Evolutionary conservation across 2,329 filamentous ascomycete genomes (phyloP).

Genomic region (Alternaria novae-zelandiae): DNA sequence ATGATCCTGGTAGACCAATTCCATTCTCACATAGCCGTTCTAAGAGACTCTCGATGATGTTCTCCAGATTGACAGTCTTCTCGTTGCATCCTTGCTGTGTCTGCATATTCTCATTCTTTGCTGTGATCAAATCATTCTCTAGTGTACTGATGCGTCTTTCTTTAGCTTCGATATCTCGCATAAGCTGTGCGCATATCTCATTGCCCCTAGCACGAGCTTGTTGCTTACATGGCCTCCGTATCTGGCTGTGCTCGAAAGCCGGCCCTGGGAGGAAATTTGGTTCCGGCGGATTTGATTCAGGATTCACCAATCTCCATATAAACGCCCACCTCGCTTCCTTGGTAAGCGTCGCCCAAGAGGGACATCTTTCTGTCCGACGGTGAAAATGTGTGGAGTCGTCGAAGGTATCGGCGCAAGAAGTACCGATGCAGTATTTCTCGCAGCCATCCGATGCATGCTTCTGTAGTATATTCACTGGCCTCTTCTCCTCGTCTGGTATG

Average conservation of each 20-base stretch:
- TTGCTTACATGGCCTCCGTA: background rate
- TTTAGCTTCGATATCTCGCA: background rate
- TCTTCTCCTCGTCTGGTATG: too few relatives aligned
- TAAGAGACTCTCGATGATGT: background rate
- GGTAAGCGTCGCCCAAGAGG: background rate
- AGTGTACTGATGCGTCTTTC: background rate
- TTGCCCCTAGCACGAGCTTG: background rate
- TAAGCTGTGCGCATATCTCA: background rate
- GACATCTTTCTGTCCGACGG: background rate
- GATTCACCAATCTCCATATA: background rate
- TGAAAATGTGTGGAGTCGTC: background rate
- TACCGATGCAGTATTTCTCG: background rate
- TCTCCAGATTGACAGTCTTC: background rate
- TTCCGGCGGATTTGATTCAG: background rate
- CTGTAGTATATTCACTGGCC: too few relatives aligned
- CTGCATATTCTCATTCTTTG: background rate
- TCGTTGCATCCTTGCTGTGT: background rate
- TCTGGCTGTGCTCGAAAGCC: background rate
- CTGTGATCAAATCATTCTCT: background rate
- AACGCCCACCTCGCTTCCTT: background rate
- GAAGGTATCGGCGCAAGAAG: rapidly evolving
- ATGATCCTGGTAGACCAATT: background rate
- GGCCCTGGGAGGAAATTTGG: background rate
- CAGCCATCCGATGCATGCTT: background rate
- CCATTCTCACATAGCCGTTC: too few relatives aligned